Evolutionary conservation across 2,329 filamentous ascomycete species (phyloP), one percentile per base, ranked within the genome.

Genomic region (Penicillium hesseltinei): DNA sequence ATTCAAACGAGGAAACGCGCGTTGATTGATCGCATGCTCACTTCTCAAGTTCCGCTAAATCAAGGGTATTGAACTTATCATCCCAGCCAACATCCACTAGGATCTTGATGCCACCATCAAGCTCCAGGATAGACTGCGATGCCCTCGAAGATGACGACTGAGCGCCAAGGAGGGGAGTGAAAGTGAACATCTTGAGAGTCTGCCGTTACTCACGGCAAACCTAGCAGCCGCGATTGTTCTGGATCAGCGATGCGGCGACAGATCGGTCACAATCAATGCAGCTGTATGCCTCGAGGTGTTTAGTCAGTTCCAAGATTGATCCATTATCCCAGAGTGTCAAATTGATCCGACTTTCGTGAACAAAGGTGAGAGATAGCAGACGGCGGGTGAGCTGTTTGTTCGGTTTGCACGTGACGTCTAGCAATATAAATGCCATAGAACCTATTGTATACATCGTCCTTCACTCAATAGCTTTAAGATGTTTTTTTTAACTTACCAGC

Each of bases 41-140:
- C 89, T 91, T 94, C 77, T 97, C 93, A 60, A 99, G 84, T 76
- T 94, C 90, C 67, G 87, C 87, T 51, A 99, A 84, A 80, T 91
- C 89, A 61, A 84, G 84, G 33, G 86, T 84, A 71, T 96, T 89
- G 72, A 99, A 97, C 2, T 84, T 84, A 73, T 96, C 91, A 72
- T 97, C 92, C 94, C 94, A 99, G 59, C 94, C 94, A 44, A 97
- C 88, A 72, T 97, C 93, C 38, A 99, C 86, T 53, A 99, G 83
- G 51, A 99, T 86, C 75, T 97, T 97, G 77, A 99, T 89, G 58
- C 93, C 94, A 63, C 93, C 93, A 78, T 99, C 94, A 55, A 99
- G 88, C 79, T 97, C 93, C 47, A 99, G 81, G 36, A 99, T 85
- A n/a, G 94, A 97, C 74, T 97, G 92, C 62, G 92, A 95, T 43